Base-by-base conservation (phyloP, 805 yeast genomes). In the Lipomyces lipofer region DNA sequence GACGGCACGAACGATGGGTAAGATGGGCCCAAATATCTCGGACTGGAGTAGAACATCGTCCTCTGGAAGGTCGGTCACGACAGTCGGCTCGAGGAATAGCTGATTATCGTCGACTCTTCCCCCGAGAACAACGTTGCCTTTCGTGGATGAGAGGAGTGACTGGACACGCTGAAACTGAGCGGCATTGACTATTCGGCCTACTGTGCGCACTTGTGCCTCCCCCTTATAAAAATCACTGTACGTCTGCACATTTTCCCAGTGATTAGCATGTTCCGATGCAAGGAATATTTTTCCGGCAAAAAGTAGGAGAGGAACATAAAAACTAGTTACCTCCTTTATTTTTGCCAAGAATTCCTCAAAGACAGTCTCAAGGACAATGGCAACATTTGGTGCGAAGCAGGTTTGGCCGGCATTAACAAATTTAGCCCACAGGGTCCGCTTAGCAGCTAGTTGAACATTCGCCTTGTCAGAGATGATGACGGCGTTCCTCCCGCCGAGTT, bases 1-100 rank as follows among this genome's bases (percentile, higher is more conserved):
- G 1, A 68, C 58, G 65, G 80, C 85, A 49, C 75, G 72, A 29
- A 90, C 54, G 22, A 91, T 75, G n/a, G 97, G 97, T 60, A 91
- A 73, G 3, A 91, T 72, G 7, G 97, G 97, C 1, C 90, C 94
- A 71, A 91, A 91, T 32, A 86, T 70, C 71, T 91, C 97, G 40
- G 76, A 80, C 58, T 76, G 64, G 95, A 90, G 86, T 29, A 84
- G 67, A 0, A 84, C 54, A 70, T 91, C 97, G 40, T 76, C 72
- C 80, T 85, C 81, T 3, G 68, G 60, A 25, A 85, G 86, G 63
- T 80, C 74, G 47, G 75, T 75, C 15, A 86, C 75, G 29, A 91
- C 69, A 0, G 95, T 86, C 10, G 97, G 96, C 5, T 84, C 75
- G 47, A 87, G 75, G 67, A 73, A 84, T 51, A 79, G 74, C 1